phyloP scores from a whole-genome alignment of 2,329 filamentous ascomycete genomes.

The Colletotrichum sp. region DNA sequence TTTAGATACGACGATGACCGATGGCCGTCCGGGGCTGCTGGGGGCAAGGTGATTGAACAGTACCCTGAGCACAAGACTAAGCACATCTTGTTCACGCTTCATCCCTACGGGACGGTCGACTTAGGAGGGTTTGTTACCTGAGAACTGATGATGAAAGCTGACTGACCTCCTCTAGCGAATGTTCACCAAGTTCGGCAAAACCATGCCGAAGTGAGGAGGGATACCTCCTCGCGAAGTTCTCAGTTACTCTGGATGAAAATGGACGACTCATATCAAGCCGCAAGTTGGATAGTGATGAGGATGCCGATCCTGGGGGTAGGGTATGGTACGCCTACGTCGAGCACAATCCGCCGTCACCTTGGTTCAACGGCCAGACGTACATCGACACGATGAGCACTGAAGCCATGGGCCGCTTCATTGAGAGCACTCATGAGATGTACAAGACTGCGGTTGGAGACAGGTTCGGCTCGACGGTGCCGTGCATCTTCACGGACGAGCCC shows the following conservation, averaged over 20 bases:
- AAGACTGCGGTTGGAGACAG: conserved; percentile 30
- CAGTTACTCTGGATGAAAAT: conserved; percentile 26
- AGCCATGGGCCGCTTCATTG: conserved; percentile 31
- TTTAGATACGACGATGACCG: conserved; percentile 31
- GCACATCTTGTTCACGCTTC: conserved; percentile 31
- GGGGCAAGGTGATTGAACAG: conserved; percentile 30
- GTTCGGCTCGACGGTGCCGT: conserved; percentile 32
- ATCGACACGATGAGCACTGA: conserved; percentile 32
- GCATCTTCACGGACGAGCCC: conserved; percentile 37
- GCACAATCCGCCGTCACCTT: conserved; percentile 29
- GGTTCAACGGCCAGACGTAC: conserved; percentile 36
- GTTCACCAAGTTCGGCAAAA: conserved; percentile 11
- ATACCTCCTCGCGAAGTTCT: conserved; percentile 28
- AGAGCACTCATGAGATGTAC: conserved; percentile 34
- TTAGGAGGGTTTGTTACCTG: conserved; percentile 9
- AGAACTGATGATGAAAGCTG: neutral
- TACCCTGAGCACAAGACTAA: conserved; percentile 30
- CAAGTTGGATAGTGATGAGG: conserved; percentile 23
- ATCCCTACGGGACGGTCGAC: conserved; percentile 18
- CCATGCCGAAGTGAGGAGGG: conserved; percentile 28
- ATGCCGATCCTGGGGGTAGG: conserved; percentile 19
- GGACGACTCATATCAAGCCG: conserved; percentile 27
- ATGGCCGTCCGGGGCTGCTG: conserved; percentile 34
- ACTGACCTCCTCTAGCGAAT: neutral
- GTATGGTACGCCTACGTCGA: conserved; percentile 37